These are phyloP conservation scores for Penicillium sp. DNA, from an alignment of 2,329 filamentous ascomycete species.

Conservation along the genomic window DNA sequence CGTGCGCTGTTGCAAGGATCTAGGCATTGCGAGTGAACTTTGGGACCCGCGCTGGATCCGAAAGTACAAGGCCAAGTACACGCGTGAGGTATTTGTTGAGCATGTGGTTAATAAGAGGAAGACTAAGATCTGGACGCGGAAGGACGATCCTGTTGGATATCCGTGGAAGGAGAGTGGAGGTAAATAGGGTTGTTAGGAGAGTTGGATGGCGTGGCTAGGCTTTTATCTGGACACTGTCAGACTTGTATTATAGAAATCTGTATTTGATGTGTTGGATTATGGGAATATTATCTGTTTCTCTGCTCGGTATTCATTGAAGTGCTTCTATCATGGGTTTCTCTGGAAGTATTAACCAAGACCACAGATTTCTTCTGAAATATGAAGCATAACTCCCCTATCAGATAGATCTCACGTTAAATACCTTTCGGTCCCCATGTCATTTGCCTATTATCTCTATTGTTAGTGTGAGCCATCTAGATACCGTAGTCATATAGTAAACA, in stretches of 20 bases:
- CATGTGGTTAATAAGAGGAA: slow-evolving; percentile 83
- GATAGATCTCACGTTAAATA: too few species aligned
- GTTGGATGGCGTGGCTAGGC: background rate
- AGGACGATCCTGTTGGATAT: slow-evolving; percentile 71
- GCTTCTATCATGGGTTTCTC: background rate
- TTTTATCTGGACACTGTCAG: background rate
- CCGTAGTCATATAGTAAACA: too few species aligned
- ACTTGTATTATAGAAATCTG: slow-evolving; percentile 3
- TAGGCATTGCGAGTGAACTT: slow-evolving; percentile 89
- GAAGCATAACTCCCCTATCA: background rate
- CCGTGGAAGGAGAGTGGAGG: slow-evolving; percentile 56
- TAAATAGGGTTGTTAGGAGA: slow-evolving; percentile 18
- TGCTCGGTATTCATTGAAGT: background rate
- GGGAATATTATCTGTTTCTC: background rate
- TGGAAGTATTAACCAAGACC: background rate
- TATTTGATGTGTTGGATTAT: background rate
- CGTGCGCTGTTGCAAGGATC: slow-evolving; percentile 97
- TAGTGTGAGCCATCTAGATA: background rate
- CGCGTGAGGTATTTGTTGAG: slow-evolving; percentile 85
- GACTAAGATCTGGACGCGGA: slow-evolving; percentile 81
- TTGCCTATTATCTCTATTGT: background rate
- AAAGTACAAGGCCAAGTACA: slow-evolving; percentile 71
- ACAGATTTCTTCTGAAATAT: background rate
- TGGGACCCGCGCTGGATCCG: slow-evolving; percentile 95
- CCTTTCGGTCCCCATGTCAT: background rate